Percentiles rank a stretch among this genome's conserved stretches.
phyloP scores from a whole-genome alignment of 2,329 filamentous ascomycete genomes.

The Phoma sp. region DNA sequence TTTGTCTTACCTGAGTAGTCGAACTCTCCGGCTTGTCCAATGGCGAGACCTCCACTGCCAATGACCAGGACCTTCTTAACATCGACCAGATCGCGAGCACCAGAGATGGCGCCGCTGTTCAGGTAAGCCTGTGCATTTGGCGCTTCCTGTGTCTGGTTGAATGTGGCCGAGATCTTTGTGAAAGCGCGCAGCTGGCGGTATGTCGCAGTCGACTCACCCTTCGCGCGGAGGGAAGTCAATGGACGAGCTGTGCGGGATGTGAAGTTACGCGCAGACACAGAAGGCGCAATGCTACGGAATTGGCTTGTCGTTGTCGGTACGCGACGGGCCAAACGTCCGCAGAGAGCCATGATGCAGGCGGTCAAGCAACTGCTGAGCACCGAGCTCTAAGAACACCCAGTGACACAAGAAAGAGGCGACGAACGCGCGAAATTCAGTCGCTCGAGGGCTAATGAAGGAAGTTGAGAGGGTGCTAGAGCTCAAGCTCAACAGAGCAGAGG shows the following conservation, averaged over 20 bases:
- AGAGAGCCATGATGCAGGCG: constrained; percentile 48
- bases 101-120: constrained; percentile 84
- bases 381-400: constrained; percentile 36
- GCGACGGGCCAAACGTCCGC: constrained; percentile 51
- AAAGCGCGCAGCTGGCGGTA: constrained; percentile 47
- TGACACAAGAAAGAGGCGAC: constrained; percentile 21
- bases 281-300: constrained; percentile 38
- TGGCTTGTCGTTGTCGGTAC: constrained; percentile 44
- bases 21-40: constrained; percentile 97
- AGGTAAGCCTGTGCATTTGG: constrained; percentile 87
- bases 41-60: constrained; percentile 91
- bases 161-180: constrained; percentile 42
- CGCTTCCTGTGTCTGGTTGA: constrained; percentile 65
- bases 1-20: constrained; percentile 83
- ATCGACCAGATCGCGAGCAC: constrained; percentile 75
- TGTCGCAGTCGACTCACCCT: constrained; percentile 40
- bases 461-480: constrained; percentile 42
- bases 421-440: constrained; percentile 27
- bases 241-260: constrained; percentile 41
- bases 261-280: constrained; percentile 40
- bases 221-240: constrained; percentile 36
- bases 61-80: constrained; percentile 98
- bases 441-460: constrained; percentile 27
- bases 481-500: constrained; percentile 36
- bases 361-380: constrained; percentile 39